Base-by-base conservation (phyloP, 129 eudicot species). In the Escallonia rubra region DNA sequence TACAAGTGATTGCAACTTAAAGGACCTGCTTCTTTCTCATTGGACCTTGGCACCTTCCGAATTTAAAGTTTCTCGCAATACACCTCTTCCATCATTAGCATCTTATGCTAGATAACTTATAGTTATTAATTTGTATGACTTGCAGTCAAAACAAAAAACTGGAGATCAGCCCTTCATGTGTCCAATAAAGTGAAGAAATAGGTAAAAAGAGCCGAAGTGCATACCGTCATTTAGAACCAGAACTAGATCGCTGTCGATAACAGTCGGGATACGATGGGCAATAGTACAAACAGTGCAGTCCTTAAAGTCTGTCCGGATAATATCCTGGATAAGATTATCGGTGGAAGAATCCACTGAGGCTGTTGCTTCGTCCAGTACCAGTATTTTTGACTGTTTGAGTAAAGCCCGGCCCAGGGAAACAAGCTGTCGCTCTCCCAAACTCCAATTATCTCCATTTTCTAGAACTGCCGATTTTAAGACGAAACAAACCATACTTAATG, bases 271-370 rank as follows among this genome's bases (percentile, higher is more conserved):
- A 11, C 99, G 86, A 59, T 93, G 99, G 71, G 99, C 99, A 60
- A 93, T 93, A 16, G 99, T 93, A 75, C 95, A 81, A 7, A 93
- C 96, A 16, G 99, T 93, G 75, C 96, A 86, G 42, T 84, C 80
- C 64, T 70, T 80, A 63, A 93, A 93, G 64, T 93, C 99, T 15
- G 76, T 76, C 48, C 96, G 80, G 47, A 89, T 84, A 12, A 93
- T 93, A 85, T 87, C 89, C 76, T 93, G 96, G 71, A 93, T 93
- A 10, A 87, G 78, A 70, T 86, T 82, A 81, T 93, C 96, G 5
- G 96, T 89, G 63, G 95, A 95, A 57, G 96, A 85, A 76, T 93
- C 99, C 71, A 93, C 96, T 13, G 99, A 93, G 63, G 99, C 99
- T 0, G 99, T 93, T 9, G 99, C 99, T 82, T 93, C 99, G 73